phyloP scores from a whole-genome alignment of 106 monocot species.

The Dendrobium catenatum region DNA sequence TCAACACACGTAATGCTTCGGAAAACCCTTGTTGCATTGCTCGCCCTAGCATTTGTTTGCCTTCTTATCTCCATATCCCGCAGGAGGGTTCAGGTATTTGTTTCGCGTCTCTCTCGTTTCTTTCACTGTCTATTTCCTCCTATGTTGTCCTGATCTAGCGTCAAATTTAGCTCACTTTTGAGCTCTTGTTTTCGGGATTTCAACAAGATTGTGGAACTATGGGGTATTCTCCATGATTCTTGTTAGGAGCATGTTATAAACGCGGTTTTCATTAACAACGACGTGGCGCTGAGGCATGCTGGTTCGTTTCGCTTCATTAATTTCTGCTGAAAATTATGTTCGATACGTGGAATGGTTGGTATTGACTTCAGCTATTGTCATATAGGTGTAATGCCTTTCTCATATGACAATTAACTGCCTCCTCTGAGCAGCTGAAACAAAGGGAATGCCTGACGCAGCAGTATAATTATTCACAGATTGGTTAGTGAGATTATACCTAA shows the following conservation, averaged over 20 bases:
- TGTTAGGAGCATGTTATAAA: not conserved
- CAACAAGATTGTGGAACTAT: too few species aligned
- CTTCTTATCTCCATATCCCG: not conserved
- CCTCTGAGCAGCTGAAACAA: not conserved
- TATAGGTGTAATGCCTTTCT: not conserved
- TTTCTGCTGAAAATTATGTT: not conserved
- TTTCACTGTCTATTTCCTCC: too few species aligned
- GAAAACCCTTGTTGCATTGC: not conserved
- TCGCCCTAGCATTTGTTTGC: not conserved
- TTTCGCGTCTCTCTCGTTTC: not conserved
- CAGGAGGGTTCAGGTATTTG: slow-evolving; percentile 5
- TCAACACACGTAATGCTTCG: not conserved
- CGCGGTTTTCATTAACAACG: not conserved
- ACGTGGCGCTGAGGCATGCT: not conserved
- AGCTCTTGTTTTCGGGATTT: not conserved
- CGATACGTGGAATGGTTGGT: not conserved
- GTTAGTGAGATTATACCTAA: not conserved
- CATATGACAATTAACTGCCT: not conserved
- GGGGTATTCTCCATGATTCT: not conserved
- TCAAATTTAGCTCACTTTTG: not conserved
- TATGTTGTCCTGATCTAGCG: not conserved
- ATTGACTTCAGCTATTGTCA: not conserved
- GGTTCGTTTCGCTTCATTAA: not conserved
- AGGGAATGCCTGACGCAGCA: not conserved
- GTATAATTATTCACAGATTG: not conserved